phyloP scores from a whole-genome alignment of 129 eudicot species.

The Chrysanthemum makinoi region DNA sequence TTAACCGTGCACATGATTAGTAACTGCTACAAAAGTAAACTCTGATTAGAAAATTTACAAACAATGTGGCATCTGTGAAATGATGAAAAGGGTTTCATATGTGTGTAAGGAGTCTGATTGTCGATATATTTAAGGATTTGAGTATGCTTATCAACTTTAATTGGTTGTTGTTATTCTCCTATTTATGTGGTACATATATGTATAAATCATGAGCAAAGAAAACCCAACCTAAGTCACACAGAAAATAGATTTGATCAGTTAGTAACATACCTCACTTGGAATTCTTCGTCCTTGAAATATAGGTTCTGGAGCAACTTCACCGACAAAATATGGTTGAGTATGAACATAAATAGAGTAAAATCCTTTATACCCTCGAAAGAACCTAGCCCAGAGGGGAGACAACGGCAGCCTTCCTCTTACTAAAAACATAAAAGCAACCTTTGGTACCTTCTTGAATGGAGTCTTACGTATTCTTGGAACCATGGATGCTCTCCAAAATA shows the following conservation, averaged over 20 bases:
- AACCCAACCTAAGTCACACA: not conserved
- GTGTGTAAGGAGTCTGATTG: no score
- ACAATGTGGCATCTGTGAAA: no score
- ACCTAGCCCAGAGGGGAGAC: slow-evolving; percentile 64
- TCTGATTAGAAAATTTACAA: no score
- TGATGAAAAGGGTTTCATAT: no score
- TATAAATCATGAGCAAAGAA: no score
- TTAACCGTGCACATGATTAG: no score
- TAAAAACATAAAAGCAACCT: slow-evolving; percentile 73
- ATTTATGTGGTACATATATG: no score
- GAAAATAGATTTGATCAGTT: not conserved
- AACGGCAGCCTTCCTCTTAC: slow-evolving; percentile 52
- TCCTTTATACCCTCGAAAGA: slow-evolving; percentile 58
- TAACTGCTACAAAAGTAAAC: no score
- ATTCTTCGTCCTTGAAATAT: slow-evolving; percentile 67
- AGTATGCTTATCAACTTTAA: no score
- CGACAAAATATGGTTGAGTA: slow-evolving; percentile 54
- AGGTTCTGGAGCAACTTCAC: slow-evolving; percentile 41
- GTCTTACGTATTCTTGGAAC: slow-evolving; percentile 27
- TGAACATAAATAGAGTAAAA: slow-evolving; percentile 68
- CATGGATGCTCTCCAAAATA: slow-evolving; percentile 69
- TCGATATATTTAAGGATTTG: no score
- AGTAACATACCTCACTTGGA: slow-evolving; percentile 59
- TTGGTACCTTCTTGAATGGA: slow-evolving; percentile 43
- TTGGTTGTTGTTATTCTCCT: no score